Evolutionary conservation across 768 basidiomycete genomes (phyloP), one percentile per base, ranked within the genome.

Genomic region (Termitomyces sp.): DNA sequence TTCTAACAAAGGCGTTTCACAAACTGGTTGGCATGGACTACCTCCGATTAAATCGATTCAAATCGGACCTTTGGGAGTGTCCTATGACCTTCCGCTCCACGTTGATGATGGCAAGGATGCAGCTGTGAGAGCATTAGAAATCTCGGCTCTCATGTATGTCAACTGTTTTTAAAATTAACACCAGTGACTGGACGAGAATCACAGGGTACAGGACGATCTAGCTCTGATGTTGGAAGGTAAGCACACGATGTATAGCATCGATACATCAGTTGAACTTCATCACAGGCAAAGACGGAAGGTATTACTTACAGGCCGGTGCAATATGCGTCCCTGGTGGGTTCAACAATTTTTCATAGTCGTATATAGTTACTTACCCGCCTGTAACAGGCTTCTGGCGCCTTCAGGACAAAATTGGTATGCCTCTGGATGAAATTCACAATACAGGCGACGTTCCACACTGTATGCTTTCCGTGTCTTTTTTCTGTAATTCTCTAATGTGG

Each of bases 281-380:
- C 27, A 36, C 67, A 85, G 86, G 87, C 54, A 68, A 75, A 22
- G 86, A 92, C 57, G 88, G 89, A 44, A 76, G 76, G 60, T 88
- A 89, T 62, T 87, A 89, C 67, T 84, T 92, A 64, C 89, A 89
- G 67, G 87, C 83, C 44, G 90, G 89, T 8, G 84, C 83, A 0
- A 84, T 91, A 62, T 80, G 81, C 59, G 76, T 87, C 18, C 74
- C 86, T 62, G 89, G 87, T 83, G 50, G 61, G 78, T 68, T 13
- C 27, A 13, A 30, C 24, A 4, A 30, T 18, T 13, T 31, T 2
- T 46, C 1, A 22, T 27, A 50, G 16, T 16, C 30, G 33, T 22
- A 27, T 30, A 11, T 37, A 24, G 24, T 24, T 18, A 24, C 47
- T 41, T n/a, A 49, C 18, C 11, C 16, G 34, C 20, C n/a, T 37